Base-by-base conservation (phyloP, 257 asterid species). In the Craterostigma plantagineum region DNA sequence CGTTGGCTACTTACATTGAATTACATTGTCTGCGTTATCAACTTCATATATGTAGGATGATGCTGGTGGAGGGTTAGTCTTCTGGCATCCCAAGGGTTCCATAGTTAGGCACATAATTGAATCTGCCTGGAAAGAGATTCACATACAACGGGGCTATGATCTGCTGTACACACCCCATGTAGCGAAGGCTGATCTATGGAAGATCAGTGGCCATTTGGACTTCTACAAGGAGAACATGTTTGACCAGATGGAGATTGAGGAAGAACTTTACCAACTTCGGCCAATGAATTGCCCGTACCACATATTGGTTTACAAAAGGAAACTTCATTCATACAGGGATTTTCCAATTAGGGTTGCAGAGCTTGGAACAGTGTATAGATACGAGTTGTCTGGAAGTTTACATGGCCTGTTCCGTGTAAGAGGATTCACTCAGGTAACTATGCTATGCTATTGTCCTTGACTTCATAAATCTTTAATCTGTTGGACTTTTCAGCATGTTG, bases 221-320 rank as follows among this genome's bases (percentile, higher is more conserved):
- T 87, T 82, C 65, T 87, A 87, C 69, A 73, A 68, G 57, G 98
- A 82, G 65, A 87, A 73, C 67, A 87, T 87, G 98, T 87, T 71
- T 61, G 90, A 79, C 15, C 93, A 82, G 62, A 87, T 87, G 92
- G 72, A 79, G 57, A 70, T 87, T 48, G 98, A 87, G 62, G 70
- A 82, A 41, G 98, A 87, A 60, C 87, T 62, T 52, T 87, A 76
- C 66, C 95, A 87, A 79, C 95, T 87, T 56, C 87, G 98, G 43
- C 98, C 98, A 10, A 87, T 82, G 98, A 82, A 87, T 73, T 87
- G 98, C 53, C 98, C 98, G 44, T 87, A 87, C 76, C 98, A 87
- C 55, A 77, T 87, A 53, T 73, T 87, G 65, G 73, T 76, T 50
- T 87, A 82, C 68, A 82, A 87, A 62, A 58, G 80, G 60, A 73